A percentile compares a stretch with the other conserved stretches of the same genome.
Evolutionary conservation across 768 basidiomycete species (phyloP).

Genomic region (Daedalea quercina): DNA sequence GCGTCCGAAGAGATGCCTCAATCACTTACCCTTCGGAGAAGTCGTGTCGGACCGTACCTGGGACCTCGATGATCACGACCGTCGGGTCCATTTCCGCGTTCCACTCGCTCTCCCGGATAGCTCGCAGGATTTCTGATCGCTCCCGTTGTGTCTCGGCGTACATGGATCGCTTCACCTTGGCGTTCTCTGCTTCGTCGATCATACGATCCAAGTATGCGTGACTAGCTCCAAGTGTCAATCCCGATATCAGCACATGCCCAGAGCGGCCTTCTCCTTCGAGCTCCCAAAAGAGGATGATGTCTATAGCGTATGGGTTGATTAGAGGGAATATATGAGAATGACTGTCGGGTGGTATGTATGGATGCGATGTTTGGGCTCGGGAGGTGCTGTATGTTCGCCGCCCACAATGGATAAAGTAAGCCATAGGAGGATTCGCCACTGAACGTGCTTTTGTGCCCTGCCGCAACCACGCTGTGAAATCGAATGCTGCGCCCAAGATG

Average conservation of each 20-base stretch:
- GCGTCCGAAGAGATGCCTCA: too few species aligned
- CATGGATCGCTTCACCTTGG: conserved; percentile 75
- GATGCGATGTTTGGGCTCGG: conserved; percentile 34
- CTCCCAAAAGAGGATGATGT: conserved; percentile 74
- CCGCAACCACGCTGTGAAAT: background rate
- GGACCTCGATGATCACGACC: conserved; percentile 41
- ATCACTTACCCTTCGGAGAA: conserved; percentile 57
- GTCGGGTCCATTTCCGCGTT: conserved; percentile 76
- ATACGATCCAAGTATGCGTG: conserved; percentile 60
- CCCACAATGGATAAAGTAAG: conserved; percentile 44
- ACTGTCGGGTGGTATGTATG: conserved; percentile 47
- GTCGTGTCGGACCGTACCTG: conserved; percentile 46
- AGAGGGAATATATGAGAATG: conserved; percentile 71
- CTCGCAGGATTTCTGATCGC: conserved; percentile 56
- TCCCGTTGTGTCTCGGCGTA: conserved; percentile 87
- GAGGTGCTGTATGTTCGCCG: conserved; percentile 37
- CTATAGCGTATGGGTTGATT: conserved; percentile 64
- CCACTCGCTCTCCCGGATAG: conserved; percentile 67
- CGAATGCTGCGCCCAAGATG: background rate
- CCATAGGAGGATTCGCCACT: conserved; percentile 24
- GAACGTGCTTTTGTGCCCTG: conserved; percentile 13
- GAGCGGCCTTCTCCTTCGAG: conserved; percentile 50
- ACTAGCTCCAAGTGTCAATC: conserved; percentile 57
- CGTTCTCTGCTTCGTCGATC: conserved; percentile 50
- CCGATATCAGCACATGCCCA: conserved; percentile 56